Evolutionary conservation across 108 stramenopile genomes (phyloP), one percentile per base, ranked within the genome.

Genomic region (Nitzschia sp.): DNA sequence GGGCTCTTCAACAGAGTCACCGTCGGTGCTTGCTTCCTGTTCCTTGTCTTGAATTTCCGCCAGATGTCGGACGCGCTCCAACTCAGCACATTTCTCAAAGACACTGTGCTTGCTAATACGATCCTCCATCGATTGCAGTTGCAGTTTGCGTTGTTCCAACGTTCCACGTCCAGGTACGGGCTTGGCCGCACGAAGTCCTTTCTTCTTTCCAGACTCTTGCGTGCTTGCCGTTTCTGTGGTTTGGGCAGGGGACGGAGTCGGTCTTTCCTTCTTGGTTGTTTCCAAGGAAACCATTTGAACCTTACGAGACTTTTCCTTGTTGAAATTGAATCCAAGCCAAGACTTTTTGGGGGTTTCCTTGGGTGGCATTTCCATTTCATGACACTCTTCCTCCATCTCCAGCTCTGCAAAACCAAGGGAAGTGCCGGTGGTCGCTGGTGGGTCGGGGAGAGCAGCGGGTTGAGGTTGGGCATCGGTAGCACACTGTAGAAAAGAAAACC

Each of bases 81-180:
- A 48, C 6, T 48, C 46, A 15, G 46, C 46, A 48, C 17, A 48
- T 48, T 48, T 48, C 17, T 48, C 46, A 48, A 48, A 48, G 3
- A 48, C 17, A 48, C 46, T 48, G 29, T 34, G 29, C 46, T 48
- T 17, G 6, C 3, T 17, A 3, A 48, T 17, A 3, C 46, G 46
- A 17, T 48, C 46, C 17, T 48, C 46, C 46, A 48, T 48, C 2
- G 17, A 5, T 48, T 48, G 14, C 46, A 62, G 19, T 62, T 19
- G 37, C 2, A 44, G 15, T 24, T 62, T 62, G 41, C 61, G 61
- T 46, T 44, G 61, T 20, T 62, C 61, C 21, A 42, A 39, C 43
- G 43, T 62, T 43, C 40, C 61, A 20, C 61, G 15, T 46, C 61
- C 61, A 10, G 61, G 61, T 22, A 62, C 40, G 1, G 22, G 22